phyloP scores from a whole-genome alignment of 768 basidiomycete genomes.

The Clitopilus passeckerianus region DNA sequence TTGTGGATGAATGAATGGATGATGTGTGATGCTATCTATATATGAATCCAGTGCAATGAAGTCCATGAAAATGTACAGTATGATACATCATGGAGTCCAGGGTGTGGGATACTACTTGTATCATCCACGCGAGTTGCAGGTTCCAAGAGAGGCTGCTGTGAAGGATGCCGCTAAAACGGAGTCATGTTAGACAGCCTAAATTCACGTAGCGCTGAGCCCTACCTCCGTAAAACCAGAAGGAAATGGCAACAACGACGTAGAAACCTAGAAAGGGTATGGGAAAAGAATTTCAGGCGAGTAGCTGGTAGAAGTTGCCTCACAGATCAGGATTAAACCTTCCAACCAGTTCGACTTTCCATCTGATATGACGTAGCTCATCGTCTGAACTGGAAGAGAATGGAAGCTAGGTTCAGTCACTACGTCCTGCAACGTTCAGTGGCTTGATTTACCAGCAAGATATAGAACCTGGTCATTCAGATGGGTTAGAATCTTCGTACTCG shows the following conservation, averaged over 20 bases:
- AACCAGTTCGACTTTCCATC: constrained; percentile 86
- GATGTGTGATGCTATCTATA: too few relatives aligned
- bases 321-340: constrained; percentile 45
- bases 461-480: constrained; percentile 21
- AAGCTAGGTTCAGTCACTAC: neutral
- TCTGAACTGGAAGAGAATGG: constrained; percentile 47
- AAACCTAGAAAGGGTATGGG: constrained; percentile 36
- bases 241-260: constrained; percentile 68
- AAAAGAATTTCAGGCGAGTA: too few relatives aligned
- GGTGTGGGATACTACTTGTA: neutral
- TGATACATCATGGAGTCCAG: neutral
- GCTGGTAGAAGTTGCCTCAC: constrained; percentile 3
- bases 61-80: neutral
- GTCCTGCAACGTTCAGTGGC: neutral
- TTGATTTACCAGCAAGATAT: constrained; percentile 35
- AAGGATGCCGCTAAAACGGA: neutral
- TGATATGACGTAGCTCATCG: constrained; percentile 76
- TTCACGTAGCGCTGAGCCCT: neutral
- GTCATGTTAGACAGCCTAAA: neutral
- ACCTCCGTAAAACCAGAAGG: constrained; percentile 69
- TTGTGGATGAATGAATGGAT: too few relatives aligned
- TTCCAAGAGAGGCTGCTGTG: neutral
- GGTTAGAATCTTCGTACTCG: neutral
- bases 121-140: neutral
- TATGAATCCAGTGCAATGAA: neutral